Evolutionary conservation across 225 moss, liverwort and hornwort genomes (phyloP), one percentile per base, ranked within the genome.

Genomic region (Marchantia paleacea): DNA sequence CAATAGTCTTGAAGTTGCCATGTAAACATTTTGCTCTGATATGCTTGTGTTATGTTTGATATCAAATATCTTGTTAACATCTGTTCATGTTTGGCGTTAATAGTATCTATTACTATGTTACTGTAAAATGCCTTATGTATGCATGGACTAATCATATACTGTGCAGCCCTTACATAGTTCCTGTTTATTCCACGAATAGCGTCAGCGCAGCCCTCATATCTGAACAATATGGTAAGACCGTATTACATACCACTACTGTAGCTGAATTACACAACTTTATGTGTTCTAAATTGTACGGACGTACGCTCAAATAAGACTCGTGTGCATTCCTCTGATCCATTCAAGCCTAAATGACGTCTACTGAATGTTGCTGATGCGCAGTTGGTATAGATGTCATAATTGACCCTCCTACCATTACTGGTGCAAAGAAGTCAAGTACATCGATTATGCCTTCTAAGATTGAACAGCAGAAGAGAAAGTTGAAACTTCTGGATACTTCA

Each of bases 101-200:
- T 39, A 2, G 2, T 39, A 39, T 5, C 39, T 39, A 39, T 39
- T 39, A 39, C 39, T 39, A 39, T 39, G 5, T 39, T 39, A 39
- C 39, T 39, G 39, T 39, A 39, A 5, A 39, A 39, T 39, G 39
- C 39, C 39, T 39, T 39, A 39, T 5, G 5, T 39, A 57, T 12
- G 8, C 19, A 57, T 57, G 57, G 57, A 57, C 57, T 12, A 57
- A 57, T 19, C 57, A 12, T 9, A 19, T 19, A 57, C 78, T 78
- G 76, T 87, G 87, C 92, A 96, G 96, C 78, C 96, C 96, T 58
- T 94, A 96, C 78, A 81, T 84, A 52, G 73, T 92, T 54, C 88
- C 87, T 75, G 85, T 96, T 58, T 84, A 85, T 64, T 89, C 84
- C 75, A 82, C 39, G 81, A 92, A 54, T 50, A 81, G 30, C 51